Base-by-base conservation (phyloP, 2,329 filamentous ascomycete genomes). In the Xylariaceae sp. region DNA sequence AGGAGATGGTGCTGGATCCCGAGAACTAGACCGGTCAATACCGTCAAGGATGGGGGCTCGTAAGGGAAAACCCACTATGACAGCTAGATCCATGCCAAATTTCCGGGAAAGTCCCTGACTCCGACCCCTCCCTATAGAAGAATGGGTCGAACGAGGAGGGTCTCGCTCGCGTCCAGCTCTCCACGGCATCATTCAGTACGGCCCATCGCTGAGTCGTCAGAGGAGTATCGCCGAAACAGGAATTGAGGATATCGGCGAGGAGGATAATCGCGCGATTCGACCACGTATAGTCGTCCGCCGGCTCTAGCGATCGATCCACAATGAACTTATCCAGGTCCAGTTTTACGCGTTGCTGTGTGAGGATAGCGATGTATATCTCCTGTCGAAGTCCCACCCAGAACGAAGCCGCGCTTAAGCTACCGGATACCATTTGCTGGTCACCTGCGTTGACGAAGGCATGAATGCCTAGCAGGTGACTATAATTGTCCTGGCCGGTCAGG, bases 161-260 rank as follows among this genome's bases (percentile, higher is more conserved):
- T 51, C 78, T 76, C 30, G 71, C 70, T 4, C 72, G 68, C 11
- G 74, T 66, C 82, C 83, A 85, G 18, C 73, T 70, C 37, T 74
- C 68, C 54, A 77, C 76, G 58, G 78, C 80, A 4, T 75, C 69
- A 9, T 77, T 70, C 10, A 86, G 71, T 23, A 75, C 73, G 5
- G 69, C 72, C 74, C 82, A 84, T 17, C 71, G 67, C 61, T 60
- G 61, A 49, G 55, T 71, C 62, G 59, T 73, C 62, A 66, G 68
- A 63, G 72, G 68, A 13, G 65, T 68, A 13, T 77, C 73, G 1
- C 78, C 77, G 64, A 86, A 87, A 67, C 85, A 88, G 65, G 80
- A 86, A 61, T 85, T 82, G 13, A 88, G 72, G 1, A 87, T 82
- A 61, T 86, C 82, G n/a, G 83, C 83, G 56, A 83, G 84, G 65